Evolutionary conservation across 2,329 filamentous ascomycete genomes (phyloP), one percentile per base, ranked within the genome.

Genomic region (Calonectria pseudoreteaudii): DNA sequence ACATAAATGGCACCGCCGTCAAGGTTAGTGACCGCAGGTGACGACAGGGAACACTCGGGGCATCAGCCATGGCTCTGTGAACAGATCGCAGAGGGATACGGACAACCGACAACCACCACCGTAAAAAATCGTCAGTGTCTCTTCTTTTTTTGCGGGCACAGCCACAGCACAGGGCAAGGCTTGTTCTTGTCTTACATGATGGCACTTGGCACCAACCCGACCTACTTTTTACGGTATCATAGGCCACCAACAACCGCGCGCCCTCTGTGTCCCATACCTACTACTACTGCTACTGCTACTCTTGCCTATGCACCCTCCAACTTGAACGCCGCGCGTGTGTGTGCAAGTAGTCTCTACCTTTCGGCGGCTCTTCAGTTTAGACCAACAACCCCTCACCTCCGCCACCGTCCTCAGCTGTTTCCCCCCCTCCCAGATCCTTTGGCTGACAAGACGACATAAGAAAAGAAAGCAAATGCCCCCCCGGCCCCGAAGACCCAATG

Each of bases 71-170:
- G 20, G 30, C 20, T 58, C 53, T 53, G 31, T 23, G 56, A 68
- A 68, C 65, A 68, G 70, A 68, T 68, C 65, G 49, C 70, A 44
- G n/a, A 68, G 56, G 38, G 65, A 53, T 41, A 68, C 65, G 53
- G 44, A 30, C 56, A 60, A 26, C 23, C 23, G n/a, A 67, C 41
- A 52, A 67, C n/a, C 44, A 47, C 44, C 65, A 64, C 70, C 34
- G 44, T 47, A 16, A 56, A 53, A 52, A 68, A 68, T 38, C 11
- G 34, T 64, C 60, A 64, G 60, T 64, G 60, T 53, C 36, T 66
- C 36, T 66, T 41, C 38, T 18, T 36, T 50, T 66, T 53, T 52
- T 18, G 18, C 28, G 49, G n/a, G 47, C 68, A 70, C 68, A 70
- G 68, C 68, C 68, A 70, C 68, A 38, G 41, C 41, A 38, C 56